Evolutionary conservation across 2,329 filamentous ascomycete genomes (phyloP).

Genomic region (Aspergillus niger): DNA sequence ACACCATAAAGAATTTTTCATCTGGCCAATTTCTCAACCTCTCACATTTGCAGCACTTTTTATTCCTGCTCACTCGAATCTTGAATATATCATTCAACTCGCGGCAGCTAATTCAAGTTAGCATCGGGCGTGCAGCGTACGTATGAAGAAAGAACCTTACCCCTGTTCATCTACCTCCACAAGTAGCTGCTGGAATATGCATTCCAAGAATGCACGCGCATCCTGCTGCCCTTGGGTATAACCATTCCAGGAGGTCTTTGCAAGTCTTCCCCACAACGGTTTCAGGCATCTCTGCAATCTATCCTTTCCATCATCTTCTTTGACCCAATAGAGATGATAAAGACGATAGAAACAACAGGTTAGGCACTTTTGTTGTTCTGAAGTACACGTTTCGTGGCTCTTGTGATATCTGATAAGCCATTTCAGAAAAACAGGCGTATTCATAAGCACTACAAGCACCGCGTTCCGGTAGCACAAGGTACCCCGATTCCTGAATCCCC

Average conservation of each 20-base stretch:
- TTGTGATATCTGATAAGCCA: conserved; percentile 20
- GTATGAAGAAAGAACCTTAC: background rate
- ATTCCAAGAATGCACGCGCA: conserved; percentile 20
- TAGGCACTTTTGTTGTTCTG: background rate
- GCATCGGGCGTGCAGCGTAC: background rate
- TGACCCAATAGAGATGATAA: conserved; percentile 23
- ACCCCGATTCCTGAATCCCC: conserved; percentile 14
- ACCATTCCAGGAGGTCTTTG: background rate
- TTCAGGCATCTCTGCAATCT: conserved; percentile 1
- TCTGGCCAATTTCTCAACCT: background rate
- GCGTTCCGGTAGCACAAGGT: conserved; percentile 33
- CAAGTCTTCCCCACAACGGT: conserved; percentile 10
- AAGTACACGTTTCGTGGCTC: background rate
- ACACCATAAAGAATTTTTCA: background rate
- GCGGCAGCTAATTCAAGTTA: background rate
- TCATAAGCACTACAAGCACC: conserved; percentile 27
- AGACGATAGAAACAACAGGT: conserved; percentile 22
- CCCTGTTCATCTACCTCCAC: background rate
- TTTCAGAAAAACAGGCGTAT: conserved; percentile 28
- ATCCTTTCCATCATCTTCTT: background rate
- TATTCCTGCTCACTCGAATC: background rate
- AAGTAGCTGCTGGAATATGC: conserved; percentile 10
- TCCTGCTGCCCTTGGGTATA: conserved; percentile 18
- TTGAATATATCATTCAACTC: conserved; percentile 8
- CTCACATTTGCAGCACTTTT: conserved; percentile 9